Evolutionary conservation across 2,329 filamentous ascomycete genomes (phyloP).

Genomic region (Xylariaceae sp.): DNA sequence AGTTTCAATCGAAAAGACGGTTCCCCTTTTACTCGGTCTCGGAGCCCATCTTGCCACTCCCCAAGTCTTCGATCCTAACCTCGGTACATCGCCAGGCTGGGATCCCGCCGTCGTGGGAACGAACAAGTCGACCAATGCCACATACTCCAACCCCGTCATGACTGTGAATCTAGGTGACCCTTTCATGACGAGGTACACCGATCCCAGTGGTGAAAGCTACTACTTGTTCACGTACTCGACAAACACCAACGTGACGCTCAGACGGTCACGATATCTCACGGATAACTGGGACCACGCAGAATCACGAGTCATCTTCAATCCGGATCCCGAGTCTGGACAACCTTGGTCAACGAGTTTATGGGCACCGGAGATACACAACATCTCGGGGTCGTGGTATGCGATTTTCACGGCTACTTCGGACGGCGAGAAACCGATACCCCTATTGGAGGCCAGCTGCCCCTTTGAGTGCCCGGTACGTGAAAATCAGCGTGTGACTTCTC

Average conservation of each 20-base stretch:
- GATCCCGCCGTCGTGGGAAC: slow-evolving; percentile 32
- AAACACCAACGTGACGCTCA: slow-evolving; percentile 37
- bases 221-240: slow-evolving; percentile 39
- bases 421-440: slow-evolving; percentile 31
- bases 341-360: slow-evolving; percentile 35
- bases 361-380: slow-evolving; percentile 35
- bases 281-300: slow-evolving; percentile 39
- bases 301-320: slow-evolving; percentile 34
- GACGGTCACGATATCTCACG: slow-evolving; percentile 34
- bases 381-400: slow-evolving; percentile 31
- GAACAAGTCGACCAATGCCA: slow-evolving; percentile 34
- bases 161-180: slow-evolving; percentile 37
- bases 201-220: slow-evolving; percentile 31
- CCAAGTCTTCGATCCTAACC: slow-evolving; percentile 33
- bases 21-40: slow-evolving; percentile 6
- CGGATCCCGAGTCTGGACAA: slow-evolving; percentile 29
- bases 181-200: slow-evolving; percentile 36
- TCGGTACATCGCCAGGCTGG: slow-evolving; percentile 29
- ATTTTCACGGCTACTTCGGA: slow-evolving; percentile 36
- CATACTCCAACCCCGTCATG: slow-evolving; percentile 38
- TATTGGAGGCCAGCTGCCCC: slow-evolving; percentile 33
- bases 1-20: not conserved
- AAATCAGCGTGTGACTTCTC: not conserved
- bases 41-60: slow-evolving; percentile 10
- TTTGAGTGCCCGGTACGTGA: slow-evolving; percentile 32